Percentiles rank a stretch among this genome's conserved stretches.
Evolutionary conservation across 2,329 filamentous ascomycete genomes (phyloP).

Genomic region (Grosmannia serpens): DNA sequence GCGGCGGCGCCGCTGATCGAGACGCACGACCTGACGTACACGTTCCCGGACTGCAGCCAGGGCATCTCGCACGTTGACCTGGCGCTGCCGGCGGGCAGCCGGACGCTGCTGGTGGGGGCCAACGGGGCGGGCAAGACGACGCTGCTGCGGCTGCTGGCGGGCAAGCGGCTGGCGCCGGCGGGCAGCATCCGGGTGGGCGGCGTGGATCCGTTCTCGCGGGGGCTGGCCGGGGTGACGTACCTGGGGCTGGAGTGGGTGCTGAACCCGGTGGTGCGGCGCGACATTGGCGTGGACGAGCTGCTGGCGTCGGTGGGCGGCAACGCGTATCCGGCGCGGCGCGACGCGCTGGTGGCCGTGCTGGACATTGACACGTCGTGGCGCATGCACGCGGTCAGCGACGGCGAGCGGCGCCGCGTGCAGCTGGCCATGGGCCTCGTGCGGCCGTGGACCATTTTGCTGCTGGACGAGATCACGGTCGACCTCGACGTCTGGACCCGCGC

Average conservation of each 20-base stretch:
- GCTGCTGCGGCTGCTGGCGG: conserved; percentile 82
- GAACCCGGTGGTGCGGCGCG: conserved; percentile 88
- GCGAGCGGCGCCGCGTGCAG: conserved; percentile 83
- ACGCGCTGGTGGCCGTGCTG: conserved; percentile 77
- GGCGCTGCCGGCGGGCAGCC: conserved; percentile 67
- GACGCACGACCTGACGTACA: conserved; percentile 71
- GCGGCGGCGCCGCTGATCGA: conserved; percentile 47
- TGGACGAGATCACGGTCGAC: conserved; percentile 97
- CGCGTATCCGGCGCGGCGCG: conserved; percentile 66
- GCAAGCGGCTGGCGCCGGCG: conserved; percentile 80
- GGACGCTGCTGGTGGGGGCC: conserved; percentile 86
- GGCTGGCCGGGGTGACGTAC: conserved; percentile 90
- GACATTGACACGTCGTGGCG: conserved; percentile 90
- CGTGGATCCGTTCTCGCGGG: conserved; percentile 82
- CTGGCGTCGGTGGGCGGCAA: conserved; percentile 79
- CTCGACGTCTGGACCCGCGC: conserved; percentile 76
- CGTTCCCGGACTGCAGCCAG: conserved; percentile 73
- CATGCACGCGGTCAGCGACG: conserved; percentile 92
- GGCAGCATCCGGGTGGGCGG: conserved; percentile 66
- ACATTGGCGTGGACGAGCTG: conserved; percentile 83
- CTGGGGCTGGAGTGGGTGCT: conserved; percentile 96
- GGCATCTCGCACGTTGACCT: conserved; percentile 67
- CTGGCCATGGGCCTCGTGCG: conserved; percentile 89
- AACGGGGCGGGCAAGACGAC: conserved; percentile 98
- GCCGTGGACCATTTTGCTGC: conserved; percentile 80